Percentiles rank a stretch among this genome's conserved stretches.
Conservation (phyloP, 495 filamentous ascomycete species). For the Aspergillus ostianus region DNA sequence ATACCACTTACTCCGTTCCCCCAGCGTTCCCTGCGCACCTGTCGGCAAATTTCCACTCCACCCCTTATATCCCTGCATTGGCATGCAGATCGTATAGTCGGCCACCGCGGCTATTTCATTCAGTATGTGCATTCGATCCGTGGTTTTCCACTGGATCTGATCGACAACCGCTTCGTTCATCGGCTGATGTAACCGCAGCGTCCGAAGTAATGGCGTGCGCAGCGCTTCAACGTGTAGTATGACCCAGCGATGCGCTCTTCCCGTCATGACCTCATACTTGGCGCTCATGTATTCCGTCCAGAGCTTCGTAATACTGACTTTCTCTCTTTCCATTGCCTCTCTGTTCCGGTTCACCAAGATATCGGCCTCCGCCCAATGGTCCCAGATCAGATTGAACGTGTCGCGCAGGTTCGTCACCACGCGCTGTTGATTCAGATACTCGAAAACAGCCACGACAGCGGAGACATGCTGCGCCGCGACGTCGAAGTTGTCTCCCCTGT, state of each 20-base stretch:
- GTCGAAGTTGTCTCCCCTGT: slow-evolving; percentile 28
- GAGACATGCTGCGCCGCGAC: slow-evolving; percentile 29
- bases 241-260: slow-evolving; percentile 32
- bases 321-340: not conserved
- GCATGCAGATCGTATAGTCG: slow-evolving; percentile 26
- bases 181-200: slow-evolving; percentile 4
- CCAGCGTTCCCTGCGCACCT: not conserved
- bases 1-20: slow-evolving; percentile 13
- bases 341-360: slow-evolving; percentile 14
- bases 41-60: slow-evolving; percentile 1
- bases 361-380: slow-evolving; percentile 24
- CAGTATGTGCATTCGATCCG: slow-evolving; percentile 25
- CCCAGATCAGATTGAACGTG: slow-evolving; percentile 31
- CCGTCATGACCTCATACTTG: slow-evolving; percentile 26
- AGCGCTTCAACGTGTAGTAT: slow-evolving; percentile 22
- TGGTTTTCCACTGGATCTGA: slow-evolving; percentile 19
- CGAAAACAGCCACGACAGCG: slow-evolving; percentile 30
- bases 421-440: slow-evolving; percentile 25
- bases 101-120: slow-evolving; percentile 20
- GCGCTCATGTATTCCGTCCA: slow-evolving; percentile 30
- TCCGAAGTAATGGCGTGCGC: slow-evolving; percentile 18
- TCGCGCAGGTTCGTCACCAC: slow-evolving; percentile 25
- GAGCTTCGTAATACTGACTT: slow-evolving; percentile 20
- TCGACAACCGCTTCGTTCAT: slow-evolving; percentile 8
- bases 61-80: slow-evolving; percentile 26